Evolutionary conservation across 2,329 filamentous ascomycete genomes (phyloP).

Genomic region (Hysterium pulicare): DNA sequence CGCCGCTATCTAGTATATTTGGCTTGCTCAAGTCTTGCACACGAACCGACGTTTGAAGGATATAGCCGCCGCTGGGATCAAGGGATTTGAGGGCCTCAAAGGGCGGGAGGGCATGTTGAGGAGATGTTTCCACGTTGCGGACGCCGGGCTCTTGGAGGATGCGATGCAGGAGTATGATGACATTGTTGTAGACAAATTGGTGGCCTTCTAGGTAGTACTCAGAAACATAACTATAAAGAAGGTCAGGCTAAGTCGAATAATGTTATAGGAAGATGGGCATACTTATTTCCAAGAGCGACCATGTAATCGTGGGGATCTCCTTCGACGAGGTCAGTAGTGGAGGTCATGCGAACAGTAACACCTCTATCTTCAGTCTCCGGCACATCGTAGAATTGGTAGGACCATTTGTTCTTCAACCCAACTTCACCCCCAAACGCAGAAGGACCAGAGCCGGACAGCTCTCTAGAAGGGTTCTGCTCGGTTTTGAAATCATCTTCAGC

Average conservation of each 20-base stretch:
- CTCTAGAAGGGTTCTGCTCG: constrained; percentile 8
- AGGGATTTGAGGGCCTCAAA: constrained; percentile 48
- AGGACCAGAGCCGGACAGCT: constrained; percentile 7
- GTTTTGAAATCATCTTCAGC: constrained; percentile 34
- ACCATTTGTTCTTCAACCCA: constrained; percentile 32
- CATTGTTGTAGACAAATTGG: constrained; percentile 56
- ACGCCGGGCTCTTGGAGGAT: constrained; percentile 47
- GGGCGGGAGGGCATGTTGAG: constrained; percentile 39
- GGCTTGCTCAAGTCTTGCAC: constrained; percentile 55
- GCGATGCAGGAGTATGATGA: constrained; percentile 55
- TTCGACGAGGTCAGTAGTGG: constrained; percentile 46
- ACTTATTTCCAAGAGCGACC: constrained; percentile 54
- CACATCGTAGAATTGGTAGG: constrained; percentile 39
- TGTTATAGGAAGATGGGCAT: constrained; percentile 24
- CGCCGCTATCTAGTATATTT: constrained; percentile 52
- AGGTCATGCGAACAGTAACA: constrained; percentile 52
- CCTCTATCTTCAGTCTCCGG: constrained; percentile 51
- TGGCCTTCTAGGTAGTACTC: constrained; percentile 58
- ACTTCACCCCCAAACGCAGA: constrained; percentile 21
- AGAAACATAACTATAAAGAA: constrained; percentile 48
- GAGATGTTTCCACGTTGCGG: constrained; percentile 27
- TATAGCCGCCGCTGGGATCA: constrained; percentile 56
- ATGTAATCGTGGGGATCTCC: constrained; percentile 51
- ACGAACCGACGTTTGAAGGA: constrained; percentile 57
- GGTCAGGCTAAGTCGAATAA: constrained; percentile 44